Evolutionary conservation across 345 rosid species (phyloP), one percentile per base, ranked within the genome.

Genomic region (Murraya koenigii): DNA sequence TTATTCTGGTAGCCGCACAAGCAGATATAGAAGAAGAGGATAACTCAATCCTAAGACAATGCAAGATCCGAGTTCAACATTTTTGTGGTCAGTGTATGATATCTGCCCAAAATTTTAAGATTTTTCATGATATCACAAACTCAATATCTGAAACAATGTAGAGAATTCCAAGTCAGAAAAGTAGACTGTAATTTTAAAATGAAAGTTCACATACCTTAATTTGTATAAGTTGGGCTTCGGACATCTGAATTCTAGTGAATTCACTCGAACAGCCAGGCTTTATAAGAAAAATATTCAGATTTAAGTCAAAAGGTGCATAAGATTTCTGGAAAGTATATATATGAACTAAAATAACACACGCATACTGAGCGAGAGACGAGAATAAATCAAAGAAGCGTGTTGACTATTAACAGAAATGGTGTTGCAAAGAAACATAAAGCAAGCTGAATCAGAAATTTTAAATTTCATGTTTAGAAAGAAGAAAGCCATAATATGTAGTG

Each of bases 211-310:
- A 41, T 79, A 92, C 99, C 99, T 91, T 95, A 69, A 95, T 90
- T 70, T 87, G 92, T 80, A 93, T 81, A 76, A 93, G 95, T 77
- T 92, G 95, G 44, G 90, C 93, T 82, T 89, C 88, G 17, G 83
- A 72, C 59, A 86, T 79, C 75, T 85, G 87, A 58, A 86, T 83
- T 69, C 89, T 93, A 80, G 97, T 83, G 56, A 95, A 86, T 88
- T 95, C 96, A 82, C 90, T 93, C 20, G 96, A 92, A 86, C 98
- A 95, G 70, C 98, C 98, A 84, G 99, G 98, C 97, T 95, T 80
- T 54, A 85, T n/a, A 68, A 52, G 78, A 72, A 85, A 76, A 82
- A 62, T 23, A 77, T 58, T 36, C 69, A 71, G 15, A 39, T 44
- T 36, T 47, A 63, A 64, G 59, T 71, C 36, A 81, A 47, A 39